Evolutionary conservation across 352 stramenopile genomes (phyloP).

Genomic region (Phytophthora constricta): DNA sequence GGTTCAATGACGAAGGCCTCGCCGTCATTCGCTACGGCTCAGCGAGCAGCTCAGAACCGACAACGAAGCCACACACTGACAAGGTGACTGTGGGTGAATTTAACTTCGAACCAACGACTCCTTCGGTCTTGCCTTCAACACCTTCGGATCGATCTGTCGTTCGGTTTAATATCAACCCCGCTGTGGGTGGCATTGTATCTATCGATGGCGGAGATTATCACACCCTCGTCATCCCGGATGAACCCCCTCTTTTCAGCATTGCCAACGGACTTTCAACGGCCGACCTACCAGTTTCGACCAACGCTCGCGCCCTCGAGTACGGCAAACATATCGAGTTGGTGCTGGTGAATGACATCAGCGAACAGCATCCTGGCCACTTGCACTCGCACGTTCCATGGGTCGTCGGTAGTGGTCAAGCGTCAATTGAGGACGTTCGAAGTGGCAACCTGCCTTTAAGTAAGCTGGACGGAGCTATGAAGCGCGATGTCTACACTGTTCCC

Average conservation of each 20-base stretch:
- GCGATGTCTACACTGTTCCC: slow-evolving; percentile 33
- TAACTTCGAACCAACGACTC: slow-evolving; percentile 1
- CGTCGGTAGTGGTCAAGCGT: slow-evolving; percentile 22
- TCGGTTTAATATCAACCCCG: slow-evolving; percentile 24
- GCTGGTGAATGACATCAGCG: slow-evolving; percentile 29
- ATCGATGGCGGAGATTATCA: slow-evolving; percentile 12
- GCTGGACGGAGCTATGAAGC: slow-evolving; percentile 16
- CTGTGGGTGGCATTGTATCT: slow-evolving; percentile 5
- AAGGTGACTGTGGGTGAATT: slow-evolving; percentile 5
- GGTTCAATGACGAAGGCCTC: slow-evolving; percentile 31
- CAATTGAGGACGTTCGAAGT: slow-evolving; percentile 9
- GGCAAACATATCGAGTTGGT: slow-evolving; percentile 35
- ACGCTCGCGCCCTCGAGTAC: slow-evolving; percentile 14
- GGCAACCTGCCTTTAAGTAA: slow-evolving; percentile 19
- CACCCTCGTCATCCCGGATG: slow-evolving; percentile 7
- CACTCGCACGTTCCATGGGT: slow-evolving; percentile 28
- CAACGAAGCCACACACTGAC: not conserved
- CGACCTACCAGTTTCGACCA: slow-evolving; percentile 4
- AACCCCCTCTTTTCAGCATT: slow-evolving; percentile 25
- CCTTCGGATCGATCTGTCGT: slow-evolving; percentile 11
- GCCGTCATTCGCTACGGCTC: slow-evolving; percentile 22
- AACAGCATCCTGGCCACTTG: slow-evolving; percentile 43
- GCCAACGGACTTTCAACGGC: slow-evolving; percentile 13
- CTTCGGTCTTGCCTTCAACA: not conserved
- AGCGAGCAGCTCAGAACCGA: not conserved